Evolutionary conservation across 2,329 filamentous ascomycete genomes (phyloP).

Genomic region (Ceratocystis lukuohia): DNA sequence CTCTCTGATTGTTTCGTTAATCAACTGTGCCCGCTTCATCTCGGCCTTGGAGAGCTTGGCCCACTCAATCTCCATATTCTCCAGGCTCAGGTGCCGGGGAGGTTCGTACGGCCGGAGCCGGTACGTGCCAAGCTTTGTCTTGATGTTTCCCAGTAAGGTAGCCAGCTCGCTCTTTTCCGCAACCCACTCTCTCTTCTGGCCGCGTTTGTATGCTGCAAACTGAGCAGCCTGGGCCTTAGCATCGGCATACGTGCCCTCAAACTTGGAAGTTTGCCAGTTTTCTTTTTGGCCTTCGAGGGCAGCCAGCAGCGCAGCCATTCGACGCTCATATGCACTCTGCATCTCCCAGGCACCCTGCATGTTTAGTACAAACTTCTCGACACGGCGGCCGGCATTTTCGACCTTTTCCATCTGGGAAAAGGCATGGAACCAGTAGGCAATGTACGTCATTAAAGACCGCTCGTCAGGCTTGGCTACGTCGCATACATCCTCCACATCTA

Average conservation of each 20-base stretch:
- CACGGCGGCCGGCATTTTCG: constrained; percentile 86
- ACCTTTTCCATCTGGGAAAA: constrained; percentile 99
- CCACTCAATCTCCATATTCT: constrained; percentile 76
- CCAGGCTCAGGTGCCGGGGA: constrained; percentile 66
- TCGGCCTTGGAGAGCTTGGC: constrained; percentile 64
- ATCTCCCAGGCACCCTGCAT: constrained; percentile 99
- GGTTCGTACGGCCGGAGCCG: constrained; percentile 82
- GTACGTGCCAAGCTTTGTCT: constrained; percentile 95
- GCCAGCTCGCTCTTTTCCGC: constrained; percentile 94
- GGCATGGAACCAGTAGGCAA: constrained; percentile 99
- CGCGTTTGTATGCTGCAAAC: constrained; percentile 82
- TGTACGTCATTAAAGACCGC: constrained; percentile 96
- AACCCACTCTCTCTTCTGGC: constrained; percentile 87
- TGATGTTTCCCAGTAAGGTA: constrained; percentile 90
- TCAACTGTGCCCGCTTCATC: constrained; percentile 77
- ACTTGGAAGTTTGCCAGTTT: constrained; percentile 64
- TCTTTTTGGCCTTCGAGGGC: constrained; percentile 61
- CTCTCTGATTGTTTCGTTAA: constrained; percentile 97
- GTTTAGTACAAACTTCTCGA: constrained; percentile 96
- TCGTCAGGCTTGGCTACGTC: constrained; percentile 95
- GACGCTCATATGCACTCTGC: constrained; percentile 88
- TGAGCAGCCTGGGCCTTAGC: constrained; percentile 74
- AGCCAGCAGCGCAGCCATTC: constrained; percentile 71
- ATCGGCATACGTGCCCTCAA: constrained; percentile 83
- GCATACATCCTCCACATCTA: constrained; percentile 96